These are phyloP conservation scores for Sugiyamaella castrensis DNA, from an alignment of 1,139 yeast genomes.

Conservation along the genomic window DNA sequence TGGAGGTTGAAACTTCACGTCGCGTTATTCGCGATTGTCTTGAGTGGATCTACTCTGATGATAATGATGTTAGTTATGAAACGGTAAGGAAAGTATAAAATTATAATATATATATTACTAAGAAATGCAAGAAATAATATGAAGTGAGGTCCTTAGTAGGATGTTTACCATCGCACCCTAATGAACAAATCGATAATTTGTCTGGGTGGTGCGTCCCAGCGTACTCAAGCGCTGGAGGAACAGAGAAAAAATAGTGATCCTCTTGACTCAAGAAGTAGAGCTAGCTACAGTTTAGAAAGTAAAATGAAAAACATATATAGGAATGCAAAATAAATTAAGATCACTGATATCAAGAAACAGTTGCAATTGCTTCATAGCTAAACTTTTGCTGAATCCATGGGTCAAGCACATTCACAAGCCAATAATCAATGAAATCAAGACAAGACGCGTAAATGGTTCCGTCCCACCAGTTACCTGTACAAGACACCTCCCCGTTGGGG, in stretches of 20 bases:
- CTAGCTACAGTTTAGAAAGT: too few relatives aligned
- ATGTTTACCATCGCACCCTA: too few relatives aligned
- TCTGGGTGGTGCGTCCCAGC: too few relatives aligned
- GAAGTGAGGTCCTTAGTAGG: too few relatives aligned
- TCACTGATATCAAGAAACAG: not conserved
- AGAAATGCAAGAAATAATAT: too few relatives aligned
- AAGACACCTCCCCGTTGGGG: not conserved
- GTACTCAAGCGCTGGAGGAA: too few relatives aligned
- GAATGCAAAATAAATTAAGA: too few relatives aligned
- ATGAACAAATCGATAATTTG: too few relatives aligned
- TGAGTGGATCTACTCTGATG: constrained; percentile 37
- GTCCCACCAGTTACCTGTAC: constrained; percentile 9
- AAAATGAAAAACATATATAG: too few relatives aligned
- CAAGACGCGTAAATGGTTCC: not conserved
- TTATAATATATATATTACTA: too few relatives aligned
- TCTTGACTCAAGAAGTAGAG: too few relatives aligned
- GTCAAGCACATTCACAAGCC: constrained; percentile 1
- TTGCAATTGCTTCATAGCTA: constrained; percentile 1
- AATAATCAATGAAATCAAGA: not conserved
- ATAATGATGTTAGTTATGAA: constrained; percentile 25
- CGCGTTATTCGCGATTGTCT: constrained; percentile 35
- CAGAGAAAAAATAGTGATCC: too few relatives aligned
- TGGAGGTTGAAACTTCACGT: constrained; percentile 54
- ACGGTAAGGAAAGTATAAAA: not conserved
- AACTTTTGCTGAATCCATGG: constrained; percentile 5